A percentile compares a stretch with the other conserved stretches of the same genome.
These are phyloP conservation scores for Stachybotrys echinatus DNA, from an alignment of 2,329 filamentous ascomycete genomes.

Conservation along the genomic window DNA sequence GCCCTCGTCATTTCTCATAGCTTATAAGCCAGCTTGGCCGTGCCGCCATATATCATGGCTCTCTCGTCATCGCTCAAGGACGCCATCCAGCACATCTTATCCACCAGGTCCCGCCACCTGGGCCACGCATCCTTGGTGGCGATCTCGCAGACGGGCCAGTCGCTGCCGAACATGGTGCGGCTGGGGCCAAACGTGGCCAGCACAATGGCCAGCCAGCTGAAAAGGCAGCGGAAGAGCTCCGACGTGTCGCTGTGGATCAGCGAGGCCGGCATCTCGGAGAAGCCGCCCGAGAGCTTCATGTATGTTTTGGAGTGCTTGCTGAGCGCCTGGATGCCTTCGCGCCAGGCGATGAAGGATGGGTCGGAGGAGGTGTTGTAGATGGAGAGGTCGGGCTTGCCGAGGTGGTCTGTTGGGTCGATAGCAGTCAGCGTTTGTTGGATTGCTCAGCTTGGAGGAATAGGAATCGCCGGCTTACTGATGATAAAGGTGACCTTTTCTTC, in stretches of 20 bases:
- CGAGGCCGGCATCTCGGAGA: slow-evolving; percentile 67
- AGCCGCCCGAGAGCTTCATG: slow-evolving; percentile 87
- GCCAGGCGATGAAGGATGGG: slow-evolving; percentile 63
- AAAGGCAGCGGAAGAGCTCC: slow-evolving; percentile 57
- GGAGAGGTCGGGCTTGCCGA: slow-evolving; percentile 79
- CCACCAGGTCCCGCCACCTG: slow-evolving; percentile 69
- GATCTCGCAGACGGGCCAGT: slow-evolving; percentile 89
- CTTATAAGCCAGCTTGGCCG: slow-evolving; percentile 66
- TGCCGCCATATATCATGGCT: slow-evolving; percentile 65
- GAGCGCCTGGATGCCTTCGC: slow-evolving; percentile 61
- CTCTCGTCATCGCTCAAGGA: slow-evolving; percentile 55
- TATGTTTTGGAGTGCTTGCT: slow-evolving; percentile 62
- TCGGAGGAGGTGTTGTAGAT: slow-evolving; percentile 52
- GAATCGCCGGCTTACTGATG: slow-evolving; percentile 64
- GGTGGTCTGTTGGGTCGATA: slow-evolving; percentile 57
- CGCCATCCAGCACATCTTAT: slow-evolving; percentile 59
- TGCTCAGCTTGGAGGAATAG: background rate
- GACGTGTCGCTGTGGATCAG: slow-evolving; percentile 43
- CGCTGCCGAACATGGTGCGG: slow-evolving; percentile 83
- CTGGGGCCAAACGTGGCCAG: slow-evolving; percentile 66
- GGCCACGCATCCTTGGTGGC: slow-evolving; percentile 59
- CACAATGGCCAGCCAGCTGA: slow-evolving; percentile 67
- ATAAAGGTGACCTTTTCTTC: slow-evolving; percentile 61
- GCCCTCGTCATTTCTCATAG: slow-evolving; percentile 23
- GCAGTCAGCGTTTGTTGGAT: background rate